A percentile compares a stretch with the other conserved stretches of the same genome.
phyloP scores from a whole-genome alignment of 305 asterid species.

The Salvia sclarea region DNA sequence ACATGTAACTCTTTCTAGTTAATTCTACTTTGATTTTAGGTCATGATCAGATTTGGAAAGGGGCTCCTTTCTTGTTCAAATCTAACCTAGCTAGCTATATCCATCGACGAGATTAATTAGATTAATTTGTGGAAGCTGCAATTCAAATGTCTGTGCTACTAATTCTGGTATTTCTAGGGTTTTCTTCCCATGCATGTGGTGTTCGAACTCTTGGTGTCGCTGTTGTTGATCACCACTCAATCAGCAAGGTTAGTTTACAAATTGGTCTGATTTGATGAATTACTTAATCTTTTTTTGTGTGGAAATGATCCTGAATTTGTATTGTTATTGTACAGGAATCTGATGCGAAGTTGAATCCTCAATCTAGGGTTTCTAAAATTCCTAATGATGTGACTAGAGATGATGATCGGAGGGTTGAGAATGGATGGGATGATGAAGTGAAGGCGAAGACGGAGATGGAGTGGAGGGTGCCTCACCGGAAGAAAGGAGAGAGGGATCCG shows the following conservation, averaged over 20 bases:
- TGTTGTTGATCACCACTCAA: conserved; percentile 17
- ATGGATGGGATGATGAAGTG: not conserved
- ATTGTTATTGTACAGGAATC: conserved; percentile 33
- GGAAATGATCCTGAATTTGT: not conserved
- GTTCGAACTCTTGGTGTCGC: conserved; percentile 43
- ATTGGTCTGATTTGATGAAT: not conserved
- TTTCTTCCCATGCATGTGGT: conserved; percentile 40
- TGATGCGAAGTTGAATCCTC: conserved; percentile 28
- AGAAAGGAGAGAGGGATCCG: conserved; percentile 41
- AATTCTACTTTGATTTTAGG: not conserved
- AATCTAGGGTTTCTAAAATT: conserved; percentile 31
- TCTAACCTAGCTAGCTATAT: not conserved
- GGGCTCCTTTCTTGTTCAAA: not conserved
- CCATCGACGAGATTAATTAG: too few species aligned
- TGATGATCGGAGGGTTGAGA: not conserved
- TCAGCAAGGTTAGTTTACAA: conserved; percentile 34
- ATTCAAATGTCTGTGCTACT: conserved; percentile 43
- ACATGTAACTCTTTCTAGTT: not conserved
- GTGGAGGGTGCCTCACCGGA: conserved; percentile 51
- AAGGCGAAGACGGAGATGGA: too few species aligned
- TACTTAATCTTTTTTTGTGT: not conserved
- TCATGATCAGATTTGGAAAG: not conserved
- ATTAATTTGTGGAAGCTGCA: not conserved
- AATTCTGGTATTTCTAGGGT: conserved; percentile 37
- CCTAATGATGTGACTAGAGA: conserved; percentile 3